Conservation (phyloP, 2,329 filamentous ascomycete species). For the Colletotrichum gigasporum region DNA sequence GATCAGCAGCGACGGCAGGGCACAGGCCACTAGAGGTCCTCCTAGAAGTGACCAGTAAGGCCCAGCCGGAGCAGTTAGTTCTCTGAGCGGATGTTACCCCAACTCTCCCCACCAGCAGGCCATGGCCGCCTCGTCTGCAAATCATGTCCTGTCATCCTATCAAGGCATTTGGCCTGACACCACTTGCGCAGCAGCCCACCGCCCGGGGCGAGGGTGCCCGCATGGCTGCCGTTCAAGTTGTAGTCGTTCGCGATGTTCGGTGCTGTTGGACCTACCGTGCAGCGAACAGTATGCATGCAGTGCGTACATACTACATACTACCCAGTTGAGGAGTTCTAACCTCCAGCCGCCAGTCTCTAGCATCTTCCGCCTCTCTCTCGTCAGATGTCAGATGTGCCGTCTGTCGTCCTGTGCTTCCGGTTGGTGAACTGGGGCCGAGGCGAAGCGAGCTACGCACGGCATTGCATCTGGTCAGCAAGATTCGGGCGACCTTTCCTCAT, state of each 20-base stretch:
- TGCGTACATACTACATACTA: too few species aligned
- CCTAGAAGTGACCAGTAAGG: too few species aligned
- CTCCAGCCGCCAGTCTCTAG: too few species aligned
- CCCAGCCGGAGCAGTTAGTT: conserved; percentile 3
- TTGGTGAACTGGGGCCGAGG: not conserved
- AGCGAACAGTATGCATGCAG: too few species aligned
- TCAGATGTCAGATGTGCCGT: conserved; percentile 15
- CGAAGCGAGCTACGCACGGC: not conserved
- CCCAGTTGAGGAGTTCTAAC: too few species aligned
- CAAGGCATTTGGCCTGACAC: not conserved
- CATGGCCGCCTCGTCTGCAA: conserved; percentile 3
- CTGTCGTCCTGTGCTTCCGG: not conserved
- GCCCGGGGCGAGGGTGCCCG: conserved; percentile 9
- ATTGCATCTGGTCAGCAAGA: not conserved
- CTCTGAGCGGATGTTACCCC: conserved; percentile 6
- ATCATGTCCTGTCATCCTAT: conserved; percentile 10
- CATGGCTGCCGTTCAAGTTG: conserved; percentile 14
- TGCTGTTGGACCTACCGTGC: conserved; percentile 9
- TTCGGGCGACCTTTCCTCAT: not conserved
- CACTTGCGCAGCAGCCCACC: conserved; percentile 8
- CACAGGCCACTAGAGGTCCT: too few species aligned
- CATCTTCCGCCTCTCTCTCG: not conserved
- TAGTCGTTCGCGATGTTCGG: conserved; percentile 6
- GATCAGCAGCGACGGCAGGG: conserved; percentile 1
- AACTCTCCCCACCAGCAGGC: conserved; percentile 8